phyloP scores from a whole-genome alignment of 805 yeast genomes.

The Millerozyma acaciae region DNA sequence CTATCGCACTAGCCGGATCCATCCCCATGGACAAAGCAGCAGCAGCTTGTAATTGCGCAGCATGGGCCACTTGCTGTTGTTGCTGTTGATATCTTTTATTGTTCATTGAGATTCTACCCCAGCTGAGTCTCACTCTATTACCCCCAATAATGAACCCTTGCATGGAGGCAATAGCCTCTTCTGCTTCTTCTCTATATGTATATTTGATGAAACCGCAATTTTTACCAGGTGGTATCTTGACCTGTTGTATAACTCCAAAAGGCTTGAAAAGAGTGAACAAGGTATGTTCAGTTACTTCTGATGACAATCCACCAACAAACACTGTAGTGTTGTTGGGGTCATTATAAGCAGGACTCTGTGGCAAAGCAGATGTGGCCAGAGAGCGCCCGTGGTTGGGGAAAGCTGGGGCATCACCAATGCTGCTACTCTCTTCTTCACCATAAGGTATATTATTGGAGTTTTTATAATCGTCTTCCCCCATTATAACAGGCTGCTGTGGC shows the following conservation, averaged over 20 bases:
- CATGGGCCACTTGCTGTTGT: conserved; percentile 29
- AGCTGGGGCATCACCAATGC: too few relatives aligned
- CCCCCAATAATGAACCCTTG: conserved; percentile 88
- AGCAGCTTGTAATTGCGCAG: conserved; percentile 35
- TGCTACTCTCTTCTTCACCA: conserved; percentile 1
- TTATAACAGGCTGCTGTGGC: conserved; percentile 5
- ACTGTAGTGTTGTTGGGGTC: conserved; percentile 73
- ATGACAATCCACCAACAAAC: conserved; percentile 73
- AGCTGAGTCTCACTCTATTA: conserved; percentile 74
- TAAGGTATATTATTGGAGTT: conserved; percentile 5
- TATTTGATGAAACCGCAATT: conserved; percentile 89
- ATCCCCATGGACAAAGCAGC: conserved; percentile 37
- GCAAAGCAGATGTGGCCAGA: too few relatives aligned
- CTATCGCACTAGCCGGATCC: conserved; percentile 33
- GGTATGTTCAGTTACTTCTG: conserved; percentile 59
- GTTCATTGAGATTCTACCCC: conserved; percentile 63
- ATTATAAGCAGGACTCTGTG: too few relatives aligned
- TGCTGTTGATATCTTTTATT: conserved; percentile 31
- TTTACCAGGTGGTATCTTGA: conserved; percentile 75
- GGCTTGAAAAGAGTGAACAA: conserved; percentile 62
- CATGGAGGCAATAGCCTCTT: conserved; percentile 79
- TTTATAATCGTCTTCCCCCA: background rate
- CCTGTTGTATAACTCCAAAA: conserved; percentile 65
- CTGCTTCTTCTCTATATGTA: conserved; percentile 75
- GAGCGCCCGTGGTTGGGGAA: too few relatives aligned